These are phyloP conservation scores for Ilyonectria destructans DNA, from an alignment of 2,329 filamentous ascomycete species.

Conservation along the genomic window DNA sequence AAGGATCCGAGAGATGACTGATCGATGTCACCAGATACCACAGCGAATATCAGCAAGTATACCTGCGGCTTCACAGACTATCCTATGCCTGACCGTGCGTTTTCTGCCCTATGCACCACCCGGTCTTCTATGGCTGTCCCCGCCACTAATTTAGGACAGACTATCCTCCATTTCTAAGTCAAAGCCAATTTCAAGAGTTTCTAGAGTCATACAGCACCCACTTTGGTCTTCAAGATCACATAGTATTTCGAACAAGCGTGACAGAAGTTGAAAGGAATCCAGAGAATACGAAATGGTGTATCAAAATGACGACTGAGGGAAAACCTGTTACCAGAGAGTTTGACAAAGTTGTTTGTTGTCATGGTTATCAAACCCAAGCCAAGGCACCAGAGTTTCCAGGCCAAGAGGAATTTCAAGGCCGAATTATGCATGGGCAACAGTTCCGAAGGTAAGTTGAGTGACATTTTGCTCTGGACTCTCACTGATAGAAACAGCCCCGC, in stretches of 20 bases:
- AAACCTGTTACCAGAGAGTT: conserved; percentile 46
- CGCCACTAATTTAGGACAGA: conserved; percentile 36
- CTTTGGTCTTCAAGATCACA: conserved; percentile 55
- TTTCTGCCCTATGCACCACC: not conserved
- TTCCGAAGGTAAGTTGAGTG: conserved; percentile 45
- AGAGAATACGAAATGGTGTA: conserved; percentile 52
- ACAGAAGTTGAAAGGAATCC: conserved; percentile 48
- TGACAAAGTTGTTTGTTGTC: conserved; percentile 53
- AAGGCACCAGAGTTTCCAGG: conserved; percentile 52
- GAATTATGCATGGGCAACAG: conserved; percentile 55
- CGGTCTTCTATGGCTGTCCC: not conserved
- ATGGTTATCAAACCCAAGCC: conserved; percentile 54
- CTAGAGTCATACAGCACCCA: conserved; percentile 59
- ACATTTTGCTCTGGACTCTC: not conserved
- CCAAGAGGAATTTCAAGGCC: conserved; percentile 54
- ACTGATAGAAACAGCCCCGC: conserved; percentile 6
- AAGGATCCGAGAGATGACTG: conserved; percentile 5
- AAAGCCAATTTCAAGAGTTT: conserved; percentile 55
- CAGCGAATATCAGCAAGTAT: conserved; percentile 58
- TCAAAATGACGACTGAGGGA: conserved; percentile 51
- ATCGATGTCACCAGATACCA: conserved; percentile 44
- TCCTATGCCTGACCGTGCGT: conserved; percentile 59
- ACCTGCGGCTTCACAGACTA: conserved; percentile 60
- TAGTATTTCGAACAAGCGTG: conserved; percentile 52
- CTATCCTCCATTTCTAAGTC: conserved; percentile 47